Conservation (phyloP, 768 basidiomycete genomes). For the Lactarius evosmus region DNA sequence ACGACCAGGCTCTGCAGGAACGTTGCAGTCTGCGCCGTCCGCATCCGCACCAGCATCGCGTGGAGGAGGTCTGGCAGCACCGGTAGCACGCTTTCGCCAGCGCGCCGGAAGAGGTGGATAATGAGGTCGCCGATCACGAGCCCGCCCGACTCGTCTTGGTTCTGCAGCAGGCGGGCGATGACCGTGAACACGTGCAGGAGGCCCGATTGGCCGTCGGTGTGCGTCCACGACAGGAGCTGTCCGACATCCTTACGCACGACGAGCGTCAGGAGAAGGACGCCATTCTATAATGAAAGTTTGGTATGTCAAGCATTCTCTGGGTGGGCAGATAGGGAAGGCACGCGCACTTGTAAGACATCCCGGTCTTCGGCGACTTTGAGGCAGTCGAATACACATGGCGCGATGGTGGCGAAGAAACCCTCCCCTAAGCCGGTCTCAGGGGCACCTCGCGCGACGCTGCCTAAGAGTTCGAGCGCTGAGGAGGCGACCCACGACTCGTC, state of each 20-base stretch:
- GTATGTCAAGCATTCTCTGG: constrained; percentile 4
- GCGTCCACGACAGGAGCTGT: constrained; percentile 77
- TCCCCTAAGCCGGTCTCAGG: constrained; percentile 64
- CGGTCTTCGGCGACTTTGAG: constrained; percentile 75
- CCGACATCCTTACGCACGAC: constrained; percentile 83
- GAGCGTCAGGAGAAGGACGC: constrained; percentile 74
- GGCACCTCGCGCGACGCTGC: constrained; percentile 66
- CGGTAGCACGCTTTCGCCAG: constrained; percentile 74
- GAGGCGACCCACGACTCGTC: constrained; percentile 73
- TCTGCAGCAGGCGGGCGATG: constrained; percentile 72
- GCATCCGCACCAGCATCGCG: constrained; percentile 80
- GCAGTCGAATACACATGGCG: constrained; percentile 69
- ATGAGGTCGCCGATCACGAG: constrained; percentile 93
- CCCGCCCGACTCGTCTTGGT: constrained; percentile 87
- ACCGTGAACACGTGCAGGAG: constrained; percentile 71
- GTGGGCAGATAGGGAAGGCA: not conserved
- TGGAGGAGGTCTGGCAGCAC: constrained; percentile 84
- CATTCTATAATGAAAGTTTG: constrained; percentile 51
- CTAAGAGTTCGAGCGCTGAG: constrained; percentile 79
- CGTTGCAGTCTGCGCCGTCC: constrained; percentile 81
- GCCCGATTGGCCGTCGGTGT: constrained; percentile 64
- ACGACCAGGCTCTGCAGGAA: constrained; percentile 92
- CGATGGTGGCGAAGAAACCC: constrained; percentile 74
- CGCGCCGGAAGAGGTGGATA: constrained; percentile 84
- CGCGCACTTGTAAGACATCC: constrained; percentile 72